Base-by-base conservation (phyloP, 257 asterid genomes). In the Fraxinus quadrangulata region DNA sequence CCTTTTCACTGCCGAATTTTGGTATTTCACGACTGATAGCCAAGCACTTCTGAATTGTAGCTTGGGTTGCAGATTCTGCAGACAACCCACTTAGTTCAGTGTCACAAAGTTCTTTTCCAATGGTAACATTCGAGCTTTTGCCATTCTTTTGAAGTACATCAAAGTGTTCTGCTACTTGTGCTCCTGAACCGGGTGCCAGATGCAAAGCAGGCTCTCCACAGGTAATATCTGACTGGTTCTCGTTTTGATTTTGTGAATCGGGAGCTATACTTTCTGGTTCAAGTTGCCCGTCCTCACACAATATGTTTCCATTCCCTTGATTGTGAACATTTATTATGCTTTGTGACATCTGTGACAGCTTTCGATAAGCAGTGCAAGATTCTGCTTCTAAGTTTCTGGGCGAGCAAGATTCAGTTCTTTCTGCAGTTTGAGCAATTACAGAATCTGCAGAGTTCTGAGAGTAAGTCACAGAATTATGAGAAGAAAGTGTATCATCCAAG, bases 71-170 rank as follows among this genome's bases (percentile, higher is more conserved):
- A 71, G 90, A 91, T 86, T 90, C 95, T 75, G 88, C 83, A 17
- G 94, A 89, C 67, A 85, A 83, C 47, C 78, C 96, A 82, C 96
- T 90, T 83, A 80, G 83, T 85, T 87, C 92, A 12, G 84, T 78
- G n/a, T 75, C 71, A 77, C 80, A 82, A 82, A 77, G 79, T 81
- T 83, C 92, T 70, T 81, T 81, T 16, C 54, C 72, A 19, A 74
- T 74, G 76, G 76, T 73, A 61, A 71, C 54, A 45, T 65, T 61
- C 3, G 63, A 72, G 65, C 24, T 28, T 71, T 80, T 80, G 77
- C 65, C 76, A 75, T 76, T 82, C 77, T 81, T 74, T 69, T 78
- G 84, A 19, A 79, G 77, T 34, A 76, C 47, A 59, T 79, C 79
- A 23, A 72, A 72, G 76, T 61, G 33, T 37, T 73, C 79, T 82